Percentiles rank a stretch among this genome's conserved stretches.
Conservation (phyloP, 306 rosid species). For the Fragaria ananassa region DNA sequence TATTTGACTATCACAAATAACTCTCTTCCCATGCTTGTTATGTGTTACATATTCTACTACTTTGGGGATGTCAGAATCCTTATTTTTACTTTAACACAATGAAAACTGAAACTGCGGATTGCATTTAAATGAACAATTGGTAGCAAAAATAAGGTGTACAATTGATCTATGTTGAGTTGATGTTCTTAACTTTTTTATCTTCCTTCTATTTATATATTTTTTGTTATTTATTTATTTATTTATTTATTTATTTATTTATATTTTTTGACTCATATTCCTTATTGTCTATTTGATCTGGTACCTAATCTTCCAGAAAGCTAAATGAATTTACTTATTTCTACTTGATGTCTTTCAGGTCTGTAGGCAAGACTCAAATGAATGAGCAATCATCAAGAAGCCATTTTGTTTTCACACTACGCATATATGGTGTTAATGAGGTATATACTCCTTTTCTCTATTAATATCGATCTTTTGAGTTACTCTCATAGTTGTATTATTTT, state of each 20-base stretch:
- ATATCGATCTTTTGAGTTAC: neutral
- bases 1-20: neutral
- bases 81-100: neutral
- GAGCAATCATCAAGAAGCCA: conserved; percentile 98
- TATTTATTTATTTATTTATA: too few relatives aligned
- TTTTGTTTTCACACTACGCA: conserved; percentile 91
- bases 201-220: too few relatives aligned
- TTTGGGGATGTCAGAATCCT: neutral
- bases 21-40: neutral
- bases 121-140: neutral
- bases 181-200: neutral
- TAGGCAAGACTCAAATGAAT: conserved; percentile 96
- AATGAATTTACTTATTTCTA: neutral
- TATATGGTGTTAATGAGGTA: conserved; percentile 92
- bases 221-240: too few relatives aligned
- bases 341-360: conserved; percentile 54
- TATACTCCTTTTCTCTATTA: neutral
- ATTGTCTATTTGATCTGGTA: neutral
- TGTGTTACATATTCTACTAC: neutral
- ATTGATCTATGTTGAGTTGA: neutral
- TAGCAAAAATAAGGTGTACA: neutral
- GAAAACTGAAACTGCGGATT: neutral
- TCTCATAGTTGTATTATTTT: conserved; percentile 6
- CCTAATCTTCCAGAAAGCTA: neutral
- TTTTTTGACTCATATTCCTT: neutral